Conservation (phyloP, 805 yeast genomes). For the Kluyveromyces starmeri region DNA sequence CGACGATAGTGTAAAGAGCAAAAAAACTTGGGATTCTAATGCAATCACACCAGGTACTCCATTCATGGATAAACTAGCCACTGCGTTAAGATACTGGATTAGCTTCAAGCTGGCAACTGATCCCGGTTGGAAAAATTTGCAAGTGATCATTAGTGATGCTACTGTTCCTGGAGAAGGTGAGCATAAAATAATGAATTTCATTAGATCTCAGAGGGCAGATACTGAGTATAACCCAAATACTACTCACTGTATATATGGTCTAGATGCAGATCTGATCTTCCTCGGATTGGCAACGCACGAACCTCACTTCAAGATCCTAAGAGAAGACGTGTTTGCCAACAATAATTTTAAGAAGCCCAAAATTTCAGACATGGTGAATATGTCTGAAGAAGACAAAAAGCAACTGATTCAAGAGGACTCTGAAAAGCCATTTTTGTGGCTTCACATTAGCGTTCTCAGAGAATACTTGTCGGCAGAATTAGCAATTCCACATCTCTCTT, state of each 20-base stretch:
- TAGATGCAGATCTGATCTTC: conserved; percentile 96
- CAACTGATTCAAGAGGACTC: conserved; percentile 29
- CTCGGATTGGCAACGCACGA: conserved; percentile 95
- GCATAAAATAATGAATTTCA: conserved; percentile 94
- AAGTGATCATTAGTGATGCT: conserved; percentile 89
- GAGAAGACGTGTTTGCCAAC: conserved; percentile 95
- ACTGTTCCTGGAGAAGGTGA: conserved; percentile 99
- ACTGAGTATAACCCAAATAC: conserved; percentile 88
- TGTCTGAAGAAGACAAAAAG: conserved; percentile 51
- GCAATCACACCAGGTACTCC: conserved; percentile 99
- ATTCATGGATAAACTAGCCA: conserved; percentile 86
- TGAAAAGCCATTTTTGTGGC: conserved; percentile 85
- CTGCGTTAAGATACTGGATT: conserved; percentile 81
- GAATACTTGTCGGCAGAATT: conserved; percentile 85
- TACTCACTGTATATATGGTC: conserved; percentile 91
- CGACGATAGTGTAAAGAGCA: conserved; percentile 64
- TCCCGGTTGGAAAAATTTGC: conserved; percentile 87
- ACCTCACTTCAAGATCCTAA: conserved; percentile 85
- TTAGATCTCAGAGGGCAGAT: conserved; percentile 80
- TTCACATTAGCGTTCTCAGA: conserved; percentile 77
- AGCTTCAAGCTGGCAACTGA: conserved; percentile 80
- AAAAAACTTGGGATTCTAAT: conserved; percentile 88
- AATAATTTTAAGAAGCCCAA: conserved; percentile 35
- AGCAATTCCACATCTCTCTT: conserved; percentile 55
- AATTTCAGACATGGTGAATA: conserved; percentile 30